phyloP scores from a whole-genome alignment of 2,329 filamentous ascomycete genomes.

The Fusarium floridanum region DNA sequence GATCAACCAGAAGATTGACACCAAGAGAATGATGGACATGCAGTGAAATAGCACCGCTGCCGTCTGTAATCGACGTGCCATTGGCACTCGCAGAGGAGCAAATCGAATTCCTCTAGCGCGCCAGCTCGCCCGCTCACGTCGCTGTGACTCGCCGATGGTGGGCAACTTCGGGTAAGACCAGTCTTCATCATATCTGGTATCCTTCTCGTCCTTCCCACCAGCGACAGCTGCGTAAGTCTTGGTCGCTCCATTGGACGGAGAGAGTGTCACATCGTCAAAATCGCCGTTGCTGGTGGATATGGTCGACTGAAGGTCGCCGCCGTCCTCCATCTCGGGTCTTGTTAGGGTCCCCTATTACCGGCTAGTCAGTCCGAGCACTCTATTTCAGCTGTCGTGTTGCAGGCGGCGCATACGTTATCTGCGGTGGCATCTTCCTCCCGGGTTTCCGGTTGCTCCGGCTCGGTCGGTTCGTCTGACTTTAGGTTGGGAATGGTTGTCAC shows the following conservation, averaged over 20 bases:
- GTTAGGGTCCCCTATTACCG: constrained; percentile 4
- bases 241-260: constrained; percentile 28
- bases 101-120: constrained; percentile 76
- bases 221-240: constrained; percentile 43
- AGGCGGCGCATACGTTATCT: constrained; percentile 24
- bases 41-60: constrained; percentile 82
- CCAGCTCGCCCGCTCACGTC: constrained; percentile 50
- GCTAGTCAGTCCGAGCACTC: constrained; percentile 12
- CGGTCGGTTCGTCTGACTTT: constrained; percentile 24
- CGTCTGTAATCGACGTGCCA: constrained; percentile 80
- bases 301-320: constrained; percentile 27
- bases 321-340: constrained; percentile 24
- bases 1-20: constrained; percentile 89
- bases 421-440: constrained; percentile 10
- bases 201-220: constrained; percentile 24
- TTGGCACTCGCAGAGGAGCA: constrained; percentile 82
- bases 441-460: constrained; percentile 16
- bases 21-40: constrained; percentile 75
- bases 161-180: constrained; percentile 48
- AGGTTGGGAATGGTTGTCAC: constrained; percentile 39
- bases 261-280: constrained; percentile 25
- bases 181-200: constrained; percentile 21
- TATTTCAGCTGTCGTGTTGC: neutral
- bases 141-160: constrained; percentile 26
- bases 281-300: constrained; percentile 38